Base-by-base conservation (phyloP, 2,329 filamentous ascomycete genomes). In the Xylariaceae sp. region DNA sequence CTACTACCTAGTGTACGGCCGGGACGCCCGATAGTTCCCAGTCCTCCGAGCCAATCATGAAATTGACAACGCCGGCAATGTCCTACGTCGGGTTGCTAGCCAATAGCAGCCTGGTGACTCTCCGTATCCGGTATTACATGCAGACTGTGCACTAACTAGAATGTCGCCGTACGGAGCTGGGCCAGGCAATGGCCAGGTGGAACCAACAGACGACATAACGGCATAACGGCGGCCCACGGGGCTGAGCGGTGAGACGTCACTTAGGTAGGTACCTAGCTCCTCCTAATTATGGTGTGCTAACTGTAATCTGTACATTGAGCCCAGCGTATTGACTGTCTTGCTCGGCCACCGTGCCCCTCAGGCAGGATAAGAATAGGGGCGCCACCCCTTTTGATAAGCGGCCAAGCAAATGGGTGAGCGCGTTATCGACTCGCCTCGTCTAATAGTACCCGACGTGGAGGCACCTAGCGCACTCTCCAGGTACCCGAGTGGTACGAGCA, bases 241-340 rank as follows among this genome's bases (percentile, higher is more conserved):
- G 36, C 54, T 56, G 47, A 51, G 56, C 54, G 56, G 56, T 59
- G 56, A 56, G 54, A 58, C 22, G 43, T 50, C 29, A 47, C 26
- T 26, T 26, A 8, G 26, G 26, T 26, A 26, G 26, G 26, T 26
- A 26, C 26, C 26, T 26, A 26, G n/a, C n/a, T n/a, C n/a, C n/a
- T n/a, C n/a, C n/a, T n/a, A n/a, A n/a, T n/a, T n/a, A n/a, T n/a
- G n/a, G n/a, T n/a, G n/a, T n/a, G n/a, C n/a, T n/a, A n/a, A n/a
- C n/a, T n/a, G n/a, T n/a, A n/a, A n/a, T n/a, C n/a, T n/a, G n/a
- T n/a, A n/a, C n/a, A n/a, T 53, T 58, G 42, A 44, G 49, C 53
- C n/a, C 47, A 50, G 26, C 26, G 26, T 26, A 8, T 26, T 26
- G 26, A 26, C 8, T 26, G 5, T 26, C 26, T 26, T 26, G 26